Base-by-base conservation (phyloP, 345 rosid genomes). In the Litchi chinensis region DNA sequence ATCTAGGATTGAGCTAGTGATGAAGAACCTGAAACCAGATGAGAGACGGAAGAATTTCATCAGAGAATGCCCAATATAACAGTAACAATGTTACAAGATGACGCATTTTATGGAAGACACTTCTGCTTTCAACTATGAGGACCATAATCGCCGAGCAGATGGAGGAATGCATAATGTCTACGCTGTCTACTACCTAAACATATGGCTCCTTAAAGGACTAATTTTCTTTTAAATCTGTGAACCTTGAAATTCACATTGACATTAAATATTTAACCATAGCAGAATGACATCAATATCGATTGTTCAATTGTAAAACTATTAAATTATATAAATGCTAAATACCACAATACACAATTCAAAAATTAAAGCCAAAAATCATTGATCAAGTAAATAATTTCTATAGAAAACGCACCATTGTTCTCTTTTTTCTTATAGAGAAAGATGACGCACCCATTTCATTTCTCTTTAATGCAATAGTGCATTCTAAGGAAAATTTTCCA, bases 1-100 rank as follows among this genome's bases (percentile, higher is more conserved):
- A 85, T 93, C 98, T 80, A 93, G 86, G 84, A 93, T 87, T 19
- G 98, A 88, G 82, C 97, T 93, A 65, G 98, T 93, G 78, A 95
- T 91, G 87, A 95, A 93, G 82, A 95, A 95, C 92, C 98, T 95
- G 90, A 86, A 88, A 86, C 65, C 66, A 75, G 65, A 76, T 10
- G 69, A 48, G 74, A 71, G 56, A 74, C 8, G 41, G 16, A 28
- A 60, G 66, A 72, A 73, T 18, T 46, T 10, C 16, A 50, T 77
- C 65, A 43, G 32, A 76, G 46, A 67, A 46, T 13, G 60, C 65
- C 21, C 43, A 43, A 65, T 41, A 68, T 48, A 8, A 13, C 54
- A 39, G 39, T n/a, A 77, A 62, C 18, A 39, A 19, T 19, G 75
- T 57, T 74, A 65, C 48, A 75, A 50, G 41, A 48, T 65, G 18